Evolutionary conservation across 768 basidiomycete genomes (phyloP), one percentile per base, ranked within the genome.

Genomic region (Lactifluus pinguis): DNA sequence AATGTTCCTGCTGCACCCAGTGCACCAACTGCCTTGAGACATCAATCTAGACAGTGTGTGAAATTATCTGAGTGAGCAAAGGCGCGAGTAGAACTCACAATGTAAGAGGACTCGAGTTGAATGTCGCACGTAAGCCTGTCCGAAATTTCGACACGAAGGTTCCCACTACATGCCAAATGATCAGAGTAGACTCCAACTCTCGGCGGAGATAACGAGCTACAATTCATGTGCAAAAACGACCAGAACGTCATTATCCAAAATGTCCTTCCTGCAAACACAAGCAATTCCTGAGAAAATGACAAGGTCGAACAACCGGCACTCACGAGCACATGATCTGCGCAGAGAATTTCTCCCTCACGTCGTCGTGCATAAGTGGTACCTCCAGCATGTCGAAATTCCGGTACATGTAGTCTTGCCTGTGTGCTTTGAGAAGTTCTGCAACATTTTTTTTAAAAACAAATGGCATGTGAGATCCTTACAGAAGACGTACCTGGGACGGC

Each of bases 171-270:
- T 52, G 49, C 10, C 41, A 19, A 41, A 32, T 50, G 21, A 41
- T 48, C 14, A 55, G 60, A 34, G 51, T 61, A 55, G 15, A 36
- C 21, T 34, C 17, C 48, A 39, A 7, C n/a, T 52, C 36, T 7
- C 56, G 4, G 36, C 25, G 21, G 49, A 47, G 42, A 19, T 55
- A 19, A 57, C 32, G 36, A 4, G 17, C 70, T 71, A 95, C 95
- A 98, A 93, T 76, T 98, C 95, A 73, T 99, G 97, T 6, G 89
- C 83, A 68, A 98, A 91, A 45, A 98, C 73, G 32, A 98, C 82
- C 29, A 98, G 68, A 0, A 87, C 91, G 34, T 83, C 75, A 57
- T 87, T 86, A 30, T 85, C 79, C 68, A 90, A 86, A 36, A 98
- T 76, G 71, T 95, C 88, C 49, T 78, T 74, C 36, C 95, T 97